phyloP scores from a whole-genome alignment of 2,329 filamentous ascomycete species.

The Penicillium olsonii region DNA sequence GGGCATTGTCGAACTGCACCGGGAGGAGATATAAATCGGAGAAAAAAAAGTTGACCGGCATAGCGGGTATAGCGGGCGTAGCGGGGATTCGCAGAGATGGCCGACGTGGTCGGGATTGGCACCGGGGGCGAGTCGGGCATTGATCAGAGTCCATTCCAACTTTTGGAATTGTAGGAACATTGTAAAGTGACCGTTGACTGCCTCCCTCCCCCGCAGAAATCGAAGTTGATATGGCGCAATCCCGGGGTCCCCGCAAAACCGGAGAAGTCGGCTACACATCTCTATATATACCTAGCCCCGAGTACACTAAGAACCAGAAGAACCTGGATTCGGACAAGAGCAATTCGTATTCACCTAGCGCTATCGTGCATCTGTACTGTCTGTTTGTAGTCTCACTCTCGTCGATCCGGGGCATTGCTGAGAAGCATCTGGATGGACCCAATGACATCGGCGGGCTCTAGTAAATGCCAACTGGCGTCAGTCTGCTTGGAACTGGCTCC shows the following conservation, averaged over 20 bases:
- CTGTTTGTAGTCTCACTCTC: slow-evolving; percentile 6
- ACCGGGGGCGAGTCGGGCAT: no score
- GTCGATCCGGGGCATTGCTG: slow-evolving; percentile 39
- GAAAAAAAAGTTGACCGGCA: neutral
- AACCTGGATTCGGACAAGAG: neutral
- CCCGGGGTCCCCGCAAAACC: slow-evolving; percentile 10
- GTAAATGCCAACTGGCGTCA: slow-evolving; percentile 82
- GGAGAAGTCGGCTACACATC: neutral
- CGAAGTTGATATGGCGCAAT: slow-evolving; percentile 7
- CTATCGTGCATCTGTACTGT: no score
- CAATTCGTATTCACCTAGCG: neutral
- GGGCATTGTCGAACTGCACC: neutral
- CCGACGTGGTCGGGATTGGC: slow-evolving; percentile 9
- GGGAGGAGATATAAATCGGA: neutral
- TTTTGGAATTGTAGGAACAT: no score
- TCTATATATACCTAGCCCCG: no score
- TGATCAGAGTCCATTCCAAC: no score
- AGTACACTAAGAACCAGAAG: no score
- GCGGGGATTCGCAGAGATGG: slow-evolving; percentile 22
- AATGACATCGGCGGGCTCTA: slow-evolving; percentile 87
- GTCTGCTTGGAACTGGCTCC: slow-evolving; percentile 92
- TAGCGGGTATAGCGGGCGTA: neutral
- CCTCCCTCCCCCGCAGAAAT: no score
- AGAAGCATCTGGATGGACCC: slow-evolving; percentile 61
- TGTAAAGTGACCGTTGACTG: no score